Base-by-base conservation (phyloP, 2,329 filamentous ascomycete species). In the Fusarium subtropicale region DNA sequence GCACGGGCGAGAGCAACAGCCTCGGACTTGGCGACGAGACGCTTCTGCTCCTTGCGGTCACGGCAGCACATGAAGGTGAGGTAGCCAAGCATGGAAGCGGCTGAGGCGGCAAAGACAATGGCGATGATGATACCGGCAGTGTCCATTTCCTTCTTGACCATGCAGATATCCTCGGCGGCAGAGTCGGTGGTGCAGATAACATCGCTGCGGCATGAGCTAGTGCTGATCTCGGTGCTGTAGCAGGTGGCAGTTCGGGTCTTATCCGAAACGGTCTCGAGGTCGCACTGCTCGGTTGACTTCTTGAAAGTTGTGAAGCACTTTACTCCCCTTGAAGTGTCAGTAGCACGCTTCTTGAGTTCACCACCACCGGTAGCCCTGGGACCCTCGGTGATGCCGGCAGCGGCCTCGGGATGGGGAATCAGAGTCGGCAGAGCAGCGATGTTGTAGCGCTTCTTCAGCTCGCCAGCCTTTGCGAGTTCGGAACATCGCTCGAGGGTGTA, bases 61-160 rank as follows among this genome's bases (percentile, higher is more conserved):
- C 79, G 79, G 80, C 82, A 85, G 82, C 84, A 87, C 68, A 84
- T 79, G 80, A 83, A 83, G 73, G 82, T 81, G 58, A 88, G 76
- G 66, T 77, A 69, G 48, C 72, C 76, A 63, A 84, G 64, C 68
- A 79, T 76, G 53, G 79, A 44, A 66, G 77, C 75, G 64, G 84
- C 71, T 61, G 76, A 78, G n/a, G 76, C 66, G 58, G 79, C 82
- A 38, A 89, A 83, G 75, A 84, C 71, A 66, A 85, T 77, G 72
- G 81, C 77, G 66, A 87, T 80, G 74, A 86, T 78, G 71, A 85
- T 79, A 64, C 83, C 85, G 41, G 78, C 79, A 3, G 80, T 72
- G 69, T 80, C 80, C 56, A 87, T 77, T 71, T 80, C 81, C 34
- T 71, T 39, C 44, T 50, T 61, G 74, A 80, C 78, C 66, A 79